These are phyloP conservation scores for Yamadazyma sp. DNA, from an alignment of 1,139 yeast genomes.

Conservation along the genomic window DNA sequence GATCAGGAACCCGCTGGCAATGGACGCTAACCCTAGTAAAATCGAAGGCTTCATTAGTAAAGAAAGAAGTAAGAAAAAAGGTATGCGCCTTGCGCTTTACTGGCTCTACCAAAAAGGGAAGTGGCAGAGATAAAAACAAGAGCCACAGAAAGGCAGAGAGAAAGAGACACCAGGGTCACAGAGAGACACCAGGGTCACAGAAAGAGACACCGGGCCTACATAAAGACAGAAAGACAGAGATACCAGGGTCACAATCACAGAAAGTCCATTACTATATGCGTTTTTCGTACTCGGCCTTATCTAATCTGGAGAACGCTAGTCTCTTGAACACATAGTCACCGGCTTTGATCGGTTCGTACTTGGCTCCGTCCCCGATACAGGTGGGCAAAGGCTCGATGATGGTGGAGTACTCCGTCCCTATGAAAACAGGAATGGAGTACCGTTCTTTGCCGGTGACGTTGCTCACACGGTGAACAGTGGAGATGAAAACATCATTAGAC, in stretches of 20 bases:
- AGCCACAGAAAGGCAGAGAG: too few relatives aligned
- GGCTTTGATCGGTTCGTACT: constrained; percentile 16
- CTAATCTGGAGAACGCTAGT: constrained; percentile 16
- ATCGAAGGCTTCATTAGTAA: background rate
- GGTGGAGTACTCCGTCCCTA: constrained; percentile 16
- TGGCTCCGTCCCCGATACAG: constrained; percentile 15
- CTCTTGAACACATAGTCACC: constrained; percentile 18
- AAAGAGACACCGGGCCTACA: too few relatives aligned
- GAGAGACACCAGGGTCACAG: too few relatives aligned
- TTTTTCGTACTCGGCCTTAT: constrained; percentile 14
- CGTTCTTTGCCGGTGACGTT: constrained; percentile 16
- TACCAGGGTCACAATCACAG: too few relatives aligned
- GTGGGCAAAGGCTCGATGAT: constrained; percentile 16
- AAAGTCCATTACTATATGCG: constrained; percentile 5
- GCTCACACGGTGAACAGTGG: constrained; percentile 17
- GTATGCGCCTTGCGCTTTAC: too few relatives aligned
- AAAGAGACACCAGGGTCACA: too few relatives aligned
- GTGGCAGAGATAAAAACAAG: too few relatives aligned
- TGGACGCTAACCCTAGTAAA: background rate
- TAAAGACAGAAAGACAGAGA: too few relatives aligned
- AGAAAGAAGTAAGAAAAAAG: background rate
- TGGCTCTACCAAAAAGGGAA: too few relatives aligned
- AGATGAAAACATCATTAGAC: constrained; percentile 18
- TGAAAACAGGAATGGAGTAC: constrained; percentile 16
- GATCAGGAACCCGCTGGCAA: constrained; percentile 5